phyloP scores from a whole-genome alignment of 83 land plant species.

The Thuja plicata region DNA sequence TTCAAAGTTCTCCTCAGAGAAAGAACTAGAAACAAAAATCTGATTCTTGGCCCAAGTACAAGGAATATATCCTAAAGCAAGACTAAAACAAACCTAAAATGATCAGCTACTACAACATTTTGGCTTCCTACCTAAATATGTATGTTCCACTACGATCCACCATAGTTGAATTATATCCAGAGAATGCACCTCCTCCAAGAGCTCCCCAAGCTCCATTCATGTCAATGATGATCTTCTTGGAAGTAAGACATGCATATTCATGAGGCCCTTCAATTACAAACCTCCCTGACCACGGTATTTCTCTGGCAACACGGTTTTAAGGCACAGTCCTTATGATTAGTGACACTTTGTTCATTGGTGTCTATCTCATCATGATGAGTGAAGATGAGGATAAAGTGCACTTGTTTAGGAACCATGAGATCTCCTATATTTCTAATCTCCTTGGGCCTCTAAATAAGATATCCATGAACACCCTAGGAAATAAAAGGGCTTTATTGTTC shows the following conservation, averaged over 20 bases:
- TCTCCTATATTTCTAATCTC: slow-evolving; percentile 58
- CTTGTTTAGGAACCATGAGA: slow-evolving; percentile 58
- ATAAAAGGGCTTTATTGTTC: slow-evolving; percentile 58
- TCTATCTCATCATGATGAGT: slow-evolving; percentile 72
- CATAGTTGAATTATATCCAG: too few relatives aligned
- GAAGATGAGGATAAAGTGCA: slow-evolving; percentile 66
- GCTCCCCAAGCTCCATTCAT: slow-evolving; percentile 71
- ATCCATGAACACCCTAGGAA: slow-evolving; percentile 63
- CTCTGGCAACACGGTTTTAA: slow-evolving; percentile 47
- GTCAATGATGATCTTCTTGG: slow-evolving; percentile 66
- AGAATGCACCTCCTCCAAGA: too few relatives aligned
- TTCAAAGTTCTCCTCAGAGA: too few relatives aligned
- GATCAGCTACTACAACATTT: too few relatives aligned
- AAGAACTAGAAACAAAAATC: too few relatives aligned
- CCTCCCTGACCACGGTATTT: slow-evolving; percentile 59
- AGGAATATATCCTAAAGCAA: too few relatives aligned
- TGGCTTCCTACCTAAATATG: too few relatives aligned
- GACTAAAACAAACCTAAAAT: too few relatives aligned
- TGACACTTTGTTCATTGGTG: slow-evolving; percentile 52
- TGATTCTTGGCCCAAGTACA: too few relatives aligned
- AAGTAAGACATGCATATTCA: slow-evolving; percentile 67
- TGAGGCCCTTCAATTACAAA: slow-evolving; percentile 74
- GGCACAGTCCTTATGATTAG: slow-evolving; percentile 48
- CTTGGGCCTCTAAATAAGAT: slow-evolving; percentile 61
- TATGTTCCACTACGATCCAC: too few relatives aligned